Evolutionary conservation across 2,329 filamentous ascomycete species (phyloP), one percentile per base, ranked within the genome.

Genomic region (Talaromyces verruculosus): DNA sequence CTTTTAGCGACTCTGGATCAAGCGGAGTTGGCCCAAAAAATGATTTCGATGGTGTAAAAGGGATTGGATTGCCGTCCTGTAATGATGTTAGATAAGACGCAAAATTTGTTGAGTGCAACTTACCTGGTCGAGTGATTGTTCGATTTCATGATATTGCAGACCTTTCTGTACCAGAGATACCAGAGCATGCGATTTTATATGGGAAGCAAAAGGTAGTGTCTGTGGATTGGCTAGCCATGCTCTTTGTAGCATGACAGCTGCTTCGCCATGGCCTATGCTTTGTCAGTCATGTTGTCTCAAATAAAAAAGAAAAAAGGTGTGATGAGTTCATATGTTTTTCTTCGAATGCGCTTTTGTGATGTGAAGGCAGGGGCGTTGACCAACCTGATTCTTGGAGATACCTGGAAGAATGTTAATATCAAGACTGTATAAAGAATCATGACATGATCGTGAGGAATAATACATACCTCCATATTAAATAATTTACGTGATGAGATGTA

Each of bases 391-490:
- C 83, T 77, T 85, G 83, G 72, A 85, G 80, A 73, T 85, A 85
- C 73, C 83, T 84, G 69, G n/a, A 33, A 22, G 1, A 7, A 64
- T 39, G 51, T 57, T 58, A 41, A 17, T 15, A 55, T 10, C 30
- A 13, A 33, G 5, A 5, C 5, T 3, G 2, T 13, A 7, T n/a
- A 8, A 11, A 35, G 10, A 19, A 15, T 15, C 5, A 6, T 39
- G 11, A 15, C 22, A 7, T 3, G 5, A 35, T 39, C 10, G 13
- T 39, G n/a, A 22, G 22, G 11, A 25, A 45, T 8, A 25, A 63
- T 28, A 77, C 82, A 65, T 84, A 89, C 83, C 87, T 87, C 84
- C 87, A 88, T 77, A 90, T 87, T 74, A 89, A 80, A 79, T 89
- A 89, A 79, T 89, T 90, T 75, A 90, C 83, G 76, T 89, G 86